Conservation (phyloP, 129 eudicot genomes). For the Pulicaria dysenterica region DNA sequence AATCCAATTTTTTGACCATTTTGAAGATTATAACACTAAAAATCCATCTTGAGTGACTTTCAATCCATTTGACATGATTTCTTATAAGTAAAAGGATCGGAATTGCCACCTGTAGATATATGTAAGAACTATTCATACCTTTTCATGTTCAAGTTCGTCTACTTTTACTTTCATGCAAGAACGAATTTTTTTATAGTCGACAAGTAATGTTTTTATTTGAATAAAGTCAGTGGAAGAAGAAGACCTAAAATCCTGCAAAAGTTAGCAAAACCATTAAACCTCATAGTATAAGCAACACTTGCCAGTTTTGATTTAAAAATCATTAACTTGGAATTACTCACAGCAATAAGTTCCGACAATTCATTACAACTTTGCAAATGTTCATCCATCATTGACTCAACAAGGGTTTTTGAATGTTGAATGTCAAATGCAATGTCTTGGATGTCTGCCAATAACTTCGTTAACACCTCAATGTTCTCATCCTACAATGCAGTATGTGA, state of each 20-base stretch:
- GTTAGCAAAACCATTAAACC: conserved; percentile 5
- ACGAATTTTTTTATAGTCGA: conserved; percentile 43
- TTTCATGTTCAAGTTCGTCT: conserved; percentile 64
- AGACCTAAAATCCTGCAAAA: conserved; percentile 59
- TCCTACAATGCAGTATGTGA: conserved; percentile 39
- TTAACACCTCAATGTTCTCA: conserved; percentile 41
- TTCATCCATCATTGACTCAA: conserved; percentile 61
- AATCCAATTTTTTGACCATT: neutral
- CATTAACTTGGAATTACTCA: conserved; percentile 44
- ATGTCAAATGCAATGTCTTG: conserved; percentile 59
- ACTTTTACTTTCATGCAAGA: conserved; percentile 52
- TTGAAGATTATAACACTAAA: neutral
- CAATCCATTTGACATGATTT: neutral
- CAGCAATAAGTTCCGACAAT: conserved; percentile 44
- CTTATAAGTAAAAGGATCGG: neutral
- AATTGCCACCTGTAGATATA: neutral
- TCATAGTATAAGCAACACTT: conserved; percentile 1
- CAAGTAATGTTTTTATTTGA: conserved; percentile 47
- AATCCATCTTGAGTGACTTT: conserved; percentile 4
- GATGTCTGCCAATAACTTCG: conserved; percentile 45
- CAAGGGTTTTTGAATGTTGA: conserved; percentile 44
- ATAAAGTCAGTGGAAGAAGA: conserved; percentile 43
- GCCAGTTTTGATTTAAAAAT: neutral
- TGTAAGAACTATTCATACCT: conserved; percentile 51
- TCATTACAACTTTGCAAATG: conserved; percentile 46